Evolutionary conservation across 2,329 filamentous ascomycete genomes (phyloP), one percentile per base, ranked within the genome.

Genomic region (Fusarium oxysporum): DNA sequence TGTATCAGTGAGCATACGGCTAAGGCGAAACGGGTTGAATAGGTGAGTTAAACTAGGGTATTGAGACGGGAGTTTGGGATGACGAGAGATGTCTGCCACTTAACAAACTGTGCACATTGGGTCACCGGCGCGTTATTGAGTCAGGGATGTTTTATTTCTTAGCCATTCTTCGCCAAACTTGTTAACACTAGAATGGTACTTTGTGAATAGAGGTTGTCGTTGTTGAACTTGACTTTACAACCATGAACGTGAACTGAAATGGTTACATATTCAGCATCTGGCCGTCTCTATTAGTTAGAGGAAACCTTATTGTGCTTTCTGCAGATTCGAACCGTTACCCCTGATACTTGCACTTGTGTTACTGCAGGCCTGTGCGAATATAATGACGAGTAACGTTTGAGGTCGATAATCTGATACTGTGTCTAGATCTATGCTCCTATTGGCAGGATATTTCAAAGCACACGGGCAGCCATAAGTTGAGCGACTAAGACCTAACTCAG

Each of bases 321-420:
- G 40, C 41, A 38, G 50, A 50, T 48, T 44, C 33, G 33, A 63
- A 43, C n/a, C 30, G 68, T 58, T 63, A 35, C 68, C 62, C 67
- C 68, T 68, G 62, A 59, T 51, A 54, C 62, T 61, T 50, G 55
- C 50, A 66, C 55, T 28, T 54, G 68, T 63, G 62, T 33, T 54
- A 71, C 62, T 38, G 40, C 44, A 32, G 44, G 23, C 25, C 32
- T 14, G 32, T 35, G 28, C 47, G 9, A 25, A 48, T 50, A 40
- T 33, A 62, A 53, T 48, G 44, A 50, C 28, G 28, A 16, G 40
- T 66, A 40, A 44, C 17, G 57, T 57, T n/a, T 37, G 17, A 30
- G 21, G 35, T 38, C 23, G 33, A 62, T 28, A 28, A 28, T 37
- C 17, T 32, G 21, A 51, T 30, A 14, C 25, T 44, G 25, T 21